Evolutionary conservation across 2,329 filamentous ascomycete genomes (phyloP).

Genomic region (Epichloe uncinata): DNA sequence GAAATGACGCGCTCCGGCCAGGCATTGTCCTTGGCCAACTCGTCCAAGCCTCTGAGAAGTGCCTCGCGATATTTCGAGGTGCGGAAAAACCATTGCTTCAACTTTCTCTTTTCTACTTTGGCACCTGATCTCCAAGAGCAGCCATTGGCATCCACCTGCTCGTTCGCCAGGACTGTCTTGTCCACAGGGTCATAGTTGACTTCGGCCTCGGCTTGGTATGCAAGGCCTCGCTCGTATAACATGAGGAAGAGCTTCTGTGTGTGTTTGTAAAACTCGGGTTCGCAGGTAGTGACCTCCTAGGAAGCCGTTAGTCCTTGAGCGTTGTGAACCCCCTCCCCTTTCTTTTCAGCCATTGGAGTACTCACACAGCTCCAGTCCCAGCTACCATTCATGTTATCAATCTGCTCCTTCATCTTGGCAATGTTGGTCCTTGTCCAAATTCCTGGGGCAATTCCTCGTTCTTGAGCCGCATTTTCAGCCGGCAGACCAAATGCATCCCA

Average conservation of each 20-base stretch:
- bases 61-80: constrained; percentile 68
- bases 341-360: constrained; percentile 8
- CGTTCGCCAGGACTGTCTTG: constrained; percentile 79
- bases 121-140: constrained; percentile 80
- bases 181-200: constrained; percentile 90
- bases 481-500: constrained; percentile 91
- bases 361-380: constrained; percentile 76
- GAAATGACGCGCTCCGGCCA: constrained; percentile 76
- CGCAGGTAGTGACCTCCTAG: constrained; percentile 73
- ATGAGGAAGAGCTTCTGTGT: constrained; percentile 77
- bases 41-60: constrained; percentile 57
- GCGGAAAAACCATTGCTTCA: constrained; percentile 84
- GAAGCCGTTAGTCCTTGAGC: constrained; percentile 1
- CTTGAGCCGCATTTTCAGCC: constrained; percentile 82
- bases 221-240: constrained; percentile 59
- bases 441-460: constrained; percentile 63
- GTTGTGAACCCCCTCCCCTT: neutral
- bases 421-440: constrained; percentile 76
- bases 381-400: constrained; percentile 63
- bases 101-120: constrained; percentile 62
- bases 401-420: constrained; percentile 68
- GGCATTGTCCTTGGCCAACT: constrained; percentile 44
- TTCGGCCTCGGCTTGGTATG: constrained; percentile 69
- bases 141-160: constrained; percentile 81
- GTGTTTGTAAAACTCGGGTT: constrained; percentile 77